phyloP scores from a whole-genome alignment of 176 grass and related monocot genomes.

The Rhipidocladum racemiflorum region DNA sequence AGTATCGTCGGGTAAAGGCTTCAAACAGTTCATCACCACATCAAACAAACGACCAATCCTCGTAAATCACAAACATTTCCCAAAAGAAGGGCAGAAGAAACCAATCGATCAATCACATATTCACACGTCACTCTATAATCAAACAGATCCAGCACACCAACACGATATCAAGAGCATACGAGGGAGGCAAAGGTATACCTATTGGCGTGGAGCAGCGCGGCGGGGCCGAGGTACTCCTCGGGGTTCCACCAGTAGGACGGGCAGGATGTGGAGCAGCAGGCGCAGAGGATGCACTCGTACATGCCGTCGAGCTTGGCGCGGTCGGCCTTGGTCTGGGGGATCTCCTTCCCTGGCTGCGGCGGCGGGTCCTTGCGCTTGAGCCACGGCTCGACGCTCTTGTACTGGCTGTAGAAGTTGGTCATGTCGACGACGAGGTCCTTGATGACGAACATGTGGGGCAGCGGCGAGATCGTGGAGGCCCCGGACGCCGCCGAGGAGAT shows the following conservation, averaged over 20 bases:
- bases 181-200: slow-evolving; percentile 30
- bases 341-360: slow-evolving; percentile 50
- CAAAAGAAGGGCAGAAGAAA: not conserved
- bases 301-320: slow-evolving; percentile 88
- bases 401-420: slow-evolving; percentile 97
- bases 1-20: not conserved
- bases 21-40: not conserved
- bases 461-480: slow-evolving; percentile 65
- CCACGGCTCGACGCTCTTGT: slow-evolving; percentile 89
- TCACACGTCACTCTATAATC: not conserved
- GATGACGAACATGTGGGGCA: slow-evolving; percentile 95
- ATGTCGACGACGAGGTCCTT: slow-evolving; percentile 98
- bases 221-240: slow-evolving; percentile 79
- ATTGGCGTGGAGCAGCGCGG: slow-evolving; percentile 76
- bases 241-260: slow-evolving; percentile 98
- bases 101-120: not conserved
- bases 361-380: slow-evolving; percentile 79
- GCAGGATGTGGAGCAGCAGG: slow-evolving; percentile 87
- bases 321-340: slow-evolving; percentile 69
- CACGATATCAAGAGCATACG: not conserved
- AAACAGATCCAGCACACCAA: slow-evolving; percentile 27
- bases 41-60: not conserved
- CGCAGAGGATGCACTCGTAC: slow-evolving; percentile 96
- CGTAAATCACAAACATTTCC: not conserved
- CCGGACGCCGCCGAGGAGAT: slow-evolving; percentile 38